A percentile compares a stretch with the other conserved stretches of the same genome.
phyloP scores from a whole-genome alignment of 768 basidiomycete species.

The Kwoniella sp. region DNA sequence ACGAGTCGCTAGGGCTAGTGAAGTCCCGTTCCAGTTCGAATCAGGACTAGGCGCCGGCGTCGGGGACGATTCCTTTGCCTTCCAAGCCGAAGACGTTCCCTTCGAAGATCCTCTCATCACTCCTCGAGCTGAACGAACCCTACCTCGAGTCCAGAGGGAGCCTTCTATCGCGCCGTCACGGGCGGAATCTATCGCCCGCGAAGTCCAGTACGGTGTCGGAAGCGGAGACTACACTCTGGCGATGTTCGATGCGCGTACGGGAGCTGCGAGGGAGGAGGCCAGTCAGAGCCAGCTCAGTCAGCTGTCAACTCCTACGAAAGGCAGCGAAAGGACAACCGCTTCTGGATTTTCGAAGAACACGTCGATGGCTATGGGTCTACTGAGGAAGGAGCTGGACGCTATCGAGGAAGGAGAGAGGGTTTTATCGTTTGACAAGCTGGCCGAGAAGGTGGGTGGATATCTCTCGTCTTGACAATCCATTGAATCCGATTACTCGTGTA shows the following conservation, averaged over 20 bases:
- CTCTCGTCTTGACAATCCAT: no score
- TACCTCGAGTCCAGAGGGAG: slow-evolving; percentile 19
- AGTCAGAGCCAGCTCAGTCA: slow-evolving; percentile 31
- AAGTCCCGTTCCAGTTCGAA: slow-evolving; percentile 62
- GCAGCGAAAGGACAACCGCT: slow-evolving; percentile 21
- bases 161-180: slow-evolving; percentile 32
- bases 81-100: slow-evolving; percentile 13
- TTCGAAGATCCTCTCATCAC: slow-evolving; percentile 11
- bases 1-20: slow-evolving; percentile 62
- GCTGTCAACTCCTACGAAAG: slow-evolving; percentile 39
- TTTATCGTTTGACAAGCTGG: slow-evolving; percentile 68
- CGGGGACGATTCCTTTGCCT: slow-evolving; percentile 62
- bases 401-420: slow-evolving; percentile 62
- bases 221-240: slow-evolving; percentile 64
- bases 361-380: slow-evolving; percentile 46
- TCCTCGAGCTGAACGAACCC: slow-evolving; percentile 10
- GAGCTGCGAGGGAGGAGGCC: slow-evolving; percentile 22
- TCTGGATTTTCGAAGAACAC: slow-evolving; percentile 45
- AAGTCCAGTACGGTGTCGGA: slow-evolving; percentile 61
- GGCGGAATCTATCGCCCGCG: slow-evolving; percentile 41
- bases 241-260: slow-evolving; percentile 57
- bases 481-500: no score
- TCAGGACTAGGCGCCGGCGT: slow-evolving; percentile 62
- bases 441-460: slow-evolving; percentile 41
- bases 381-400: slow-evolving; percentile 62